A percentile compares a stretch with the other conserved stretches of the same genome.
These are phyloP conservation scores for Volvariella volvacea DNA, from an alignment of 1,284 basidiomycete species.

Conservation along the genomic window DNA sequence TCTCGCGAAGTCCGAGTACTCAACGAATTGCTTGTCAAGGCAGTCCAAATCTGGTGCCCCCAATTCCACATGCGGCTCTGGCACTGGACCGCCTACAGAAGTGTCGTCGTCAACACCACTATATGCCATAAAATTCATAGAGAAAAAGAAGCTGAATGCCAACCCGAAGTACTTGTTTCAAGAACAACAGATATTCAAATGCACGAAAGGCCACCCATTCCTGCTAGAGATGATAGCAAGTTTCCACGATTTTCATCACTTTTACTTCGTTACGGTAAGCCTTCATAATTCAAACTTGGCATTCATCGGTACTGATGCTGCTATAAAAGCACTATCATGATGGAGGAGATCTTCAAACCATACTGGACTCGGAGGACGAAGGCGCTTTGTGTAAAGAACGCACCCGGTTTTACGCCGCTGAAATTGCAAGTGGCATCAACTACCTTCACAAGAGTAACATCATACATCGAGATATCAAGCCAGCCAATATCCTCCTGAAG, in stretches of 20 bases:
- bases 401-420: constrained; percentile 11
- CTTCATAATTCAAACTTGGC: background rate
- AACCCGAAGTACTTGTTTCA: constrained; percentile 2
- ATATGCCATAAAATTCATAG: constrained; percentile 2
- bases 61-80: too few species aligned
- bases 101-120: too few species aligned
- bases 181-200: constrained; percentile 11
- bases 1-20: background rate
- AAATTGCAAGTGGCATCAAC: constrained; percentile 11
- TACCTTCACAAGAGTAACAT: constrained; percentile 13
- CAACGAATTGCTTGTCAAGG: too few species aligned
- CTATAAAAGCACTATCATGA: constrained; percentile 7
- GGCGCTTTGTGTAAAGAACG: constrained; percentile 1
- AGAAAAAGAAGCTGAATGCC: background rate
- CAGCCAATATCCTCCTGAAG: constrained; percentile 15
- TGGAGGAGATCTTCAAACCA: constrained; percentile 11
- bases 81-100: too few species aligned
- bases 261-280: constrained; percentile 14
- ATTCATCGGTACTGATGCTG: background rate
- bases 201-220: constrained; percentile 7
- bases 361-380: constrained; percentile 2
- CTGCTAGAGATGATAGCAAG: constrained; percentile 10
- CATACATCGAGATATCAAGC: constrained; percentile 18
- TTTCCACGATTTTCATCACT: constrained; percentile 11
- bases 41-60: too few species aligned